Evolutionary conservation across 306 rosid genomes (phyloP), one percentile per base, ranked within the genome.

Genomic region (Hippophae gyantsensis): DNA sequence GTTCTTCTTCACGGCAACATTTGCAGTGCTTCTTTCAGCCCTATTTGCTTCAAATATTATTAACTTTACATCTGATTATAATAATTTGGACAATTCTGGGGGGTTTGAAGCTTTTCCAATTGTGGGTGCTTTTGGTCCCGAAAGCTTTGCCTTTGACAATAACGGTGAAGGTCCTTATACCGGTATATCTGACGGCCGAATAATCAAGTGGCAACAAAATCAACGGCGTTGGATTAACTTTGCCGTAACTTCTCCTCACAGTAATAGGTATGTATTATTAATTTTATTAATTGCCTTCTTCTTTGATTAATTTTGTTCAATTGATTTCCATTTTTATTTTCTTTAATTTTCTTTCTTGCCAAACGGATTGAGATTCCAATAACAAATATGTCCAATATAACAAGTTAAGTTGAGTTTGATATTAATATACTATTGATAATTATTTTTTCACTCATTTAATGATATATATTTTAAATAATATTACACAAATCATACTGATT

Each of bases 141-240:
- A 88, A 65, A 82, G 89, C 72, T 76, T 73, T 1, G 84, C 84
- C 54, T 88, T 88, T 47, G 89, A 81, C 65, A 57, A 72, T 8
- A 3, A 7, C 13, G 89, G 96, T 7, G 73, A 67, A 0, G 96
- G 96, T 3, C 96, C 96, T 8, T 88, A 84, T 72, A 81, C 83
- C 32, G 89, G 95, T 26, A 54, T 85, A 26, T 89, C 86, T 2
- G 89, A 85, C 45, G 90, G 95, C 25, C 57, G 83, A 62, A 81
- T 89, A 57, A 63, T 81, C 84, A 89, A 79, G 68, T 89, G 90
- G 97, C 50, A 63, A 10, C 66, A 45, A 4, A 7, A 27, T 42
- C 14, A 71, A 47, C 76, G 56, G 27, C 76, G 64, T 5, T 83
- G 97, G 97, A 14, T 73, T 46, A 62, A 81, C 62, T 85, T 81